phyloP scores from a whole-genome alignment of 495 filamentous ascomycete species.

The Xylaria castorea region DNA sequence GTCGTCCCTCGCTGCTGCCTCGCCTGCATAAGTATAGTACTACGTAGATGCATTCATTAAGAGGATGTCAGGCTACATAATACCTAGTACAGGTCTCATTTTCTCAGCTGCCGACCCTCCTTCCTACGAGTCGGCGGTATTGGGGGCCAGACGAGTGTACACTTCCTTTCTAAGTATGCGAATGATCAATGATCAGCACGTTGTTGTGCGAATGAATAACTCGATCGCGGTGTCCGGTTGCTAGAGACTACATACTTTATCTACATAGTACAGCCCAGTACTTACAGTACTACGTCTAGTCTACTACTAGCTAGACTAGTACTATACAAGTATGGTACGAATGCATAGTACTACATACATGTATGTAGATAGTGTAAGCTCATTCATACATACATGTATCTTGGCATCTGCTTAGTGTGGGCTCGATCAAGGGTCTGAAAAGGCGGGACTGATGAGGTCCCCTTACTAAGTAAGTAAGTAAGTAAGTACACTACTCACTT shows the following conservation, averaged over 20 bases:
- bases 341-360: neutral
- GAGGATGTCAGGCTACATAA: neutral
- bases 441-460: conserved; percentile 1
- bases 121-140: neutral
- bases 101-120: conserved; percentile 17
- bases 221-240: neutral
- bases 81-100: conserved; percentile 3
- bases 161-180: neutral
- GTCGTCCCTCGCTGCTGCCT: conserved; percentile 13
- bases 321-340: neutral
- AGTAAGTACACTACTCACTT: no score
- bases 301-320: no score
- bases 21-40: neutral
- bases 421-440: conserved; percentile 3
- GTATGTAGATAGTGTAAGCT: neutral
- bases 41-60: neutral
- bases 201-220: neutral
- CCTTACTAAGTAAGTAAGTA: neutral
- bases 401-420: conserved; percentile 14
- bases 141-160: neutral
- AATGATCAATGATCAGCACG: neutral
- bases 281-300: no score
- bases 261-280: no score
- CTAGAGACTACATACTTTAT: neutral
- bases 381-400: neutral